Conservation (phyloP, 2,329 filamentous ascomycete species). For the Neophaeococcomyces aloes region DNA sequence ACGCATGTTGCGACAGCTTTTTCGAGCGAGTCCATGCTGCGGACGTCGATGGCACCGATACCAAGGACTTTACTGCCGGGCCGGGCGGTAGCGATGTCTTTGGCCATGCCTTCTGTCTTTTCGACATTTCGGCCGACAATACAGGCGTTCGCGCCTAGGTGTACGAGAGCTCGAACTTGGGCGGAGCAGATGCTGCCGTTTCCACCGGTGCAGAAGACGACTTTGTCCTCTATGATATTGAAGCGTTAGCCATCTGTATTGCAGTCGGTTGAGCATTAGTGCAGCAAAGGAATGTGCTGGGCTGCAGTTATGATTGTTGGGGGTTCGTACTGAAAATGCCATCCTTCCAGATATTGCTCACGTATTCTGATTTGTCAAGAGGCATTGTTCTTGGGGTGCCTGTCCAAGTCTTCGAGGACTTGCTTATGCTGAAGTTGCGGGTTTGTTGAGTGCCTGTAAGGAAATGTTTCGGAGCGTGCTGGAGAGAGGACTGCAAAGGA, state of each 20-base stretch:
- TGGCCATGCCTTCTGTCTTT: constrained; percentile 73
- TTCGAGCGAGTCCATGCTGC: constrained; percentile 58
- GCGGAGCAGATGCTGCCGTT: constrained; percentile 89
- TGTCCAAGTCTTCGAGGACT: constrained; percentile 4
- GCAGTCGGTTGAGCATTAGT: no score
- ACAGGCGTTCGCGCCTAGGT: constrained; percentile 84
- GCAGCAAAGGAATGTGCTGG: no score
- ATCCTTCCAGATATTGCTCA: constrained; percentile 77
- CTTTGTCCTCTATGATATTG: constrained; percentile 60
- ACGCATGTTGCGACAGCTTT: constrained; percentile 69
- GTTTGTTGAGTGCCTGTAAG: not conserved
- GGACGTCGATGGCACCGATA: constrained; percentile 64
- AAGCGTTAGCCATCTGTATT: no score
- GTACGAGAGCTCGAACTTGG: constrained; percentile 82
- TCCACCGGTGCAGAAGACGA: constrained; percentile 90
- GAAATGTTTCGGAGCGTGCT: not conserved
- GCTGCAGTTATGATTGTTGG: constrained; percentile 2
- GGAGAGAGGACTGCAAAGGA: not conserved
- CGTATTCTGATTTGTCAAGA: constrained; percentile 59
- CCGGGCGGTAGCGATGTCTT: constrained; percentile 70
- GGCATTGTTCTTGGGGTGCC: constrained; percentile 44
- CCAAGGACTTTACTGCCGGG: constrained; percentile 75
- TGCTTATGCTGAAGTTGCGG: constrained; percentile 1
- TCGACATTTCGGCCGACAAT: constrained; percentile 83
- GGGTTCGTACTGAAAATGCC: constrained; percentile 63